phyloP scores from a whole-genome alignment of 2,329 filamentous ascomycete species.

The Aspergillus puulaauensis region DNA sequence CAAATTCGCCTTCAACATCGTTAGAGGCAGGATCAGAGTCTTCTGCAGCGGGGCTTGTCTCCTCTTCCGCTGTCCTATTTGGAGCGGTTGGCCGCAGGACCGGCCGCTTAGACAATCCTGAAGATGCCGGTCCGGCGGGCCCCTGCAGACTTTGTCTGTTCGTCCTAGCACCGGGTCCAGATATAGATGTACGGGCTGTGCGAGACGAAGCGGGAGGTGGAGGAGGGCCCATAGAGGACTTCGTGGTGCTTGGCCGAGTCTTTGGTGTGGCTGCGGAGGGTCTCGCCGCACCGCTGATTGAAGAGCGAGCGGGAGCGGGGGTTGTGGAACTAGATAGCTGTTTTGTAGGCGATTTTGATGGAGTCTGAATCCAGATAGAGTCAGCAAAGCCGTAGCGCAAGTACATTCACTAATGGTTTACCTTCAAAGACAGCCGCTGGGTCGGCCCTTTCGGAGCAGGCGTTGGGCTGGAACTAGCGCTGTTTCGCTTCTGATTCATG shows the following conservation, averaged over 20 bases:
- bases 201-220: slow-evolving; percentile 34
- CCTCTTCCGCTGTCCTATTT: slow-evolving; percentile 28
- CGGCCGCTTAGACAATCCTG: slow-evolving; percentile 31
- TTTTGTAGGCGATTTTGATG: slow-evolving; percentile 78
- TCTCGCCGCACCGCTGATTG: slow-evolving; percentile 49
- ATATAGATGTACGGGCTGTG: slow-evolving; percentile 40
- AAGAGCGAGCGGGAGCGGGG: slow-evolving; percentile 53
- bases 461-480: slow-evolving; percentile 71
- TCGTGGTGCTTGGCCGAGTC: slow-evolving; percentile 55
- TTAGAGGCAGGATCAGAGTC: slow-evolving; percentile 29
- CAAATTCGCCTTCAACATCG: slow-evolving; percentile 23
- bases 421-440: slow-evolving; percentile 38
- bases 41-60: slow-evolving; percentile 28
- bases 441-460: slow-evolving; percentile 58
- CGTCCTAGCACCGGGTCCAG: slow-evolving; percentile 32
- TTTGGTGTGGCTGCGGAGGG: slow-evolving; percentile 52
- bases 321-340: slow-evolving; percentile 58
- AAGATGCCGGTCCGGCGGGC: slow-evolving; percentile 19
- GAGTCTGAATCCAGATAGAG: slow-evolving; percentile 54
- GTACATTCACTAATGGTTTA: slow-evolving; percentile 19
- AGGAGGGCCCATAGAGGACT: slow-evolving; percentile 69
- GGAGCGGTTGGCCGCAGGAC: slow-evolving; percentile 30
- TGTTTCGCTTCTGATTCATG: slow-evolving; percentile 62
- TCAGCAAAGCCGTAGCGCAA: slow-evolving; percentile 5
- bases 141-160: slow-evolving; percentile 33